Evolutionary conservation across 2,329 filamentous ascomycete species (phyloP), one percentile per base, ranked within the genome.

Genomic region (Pochonia chlamydosporia): DNA sequence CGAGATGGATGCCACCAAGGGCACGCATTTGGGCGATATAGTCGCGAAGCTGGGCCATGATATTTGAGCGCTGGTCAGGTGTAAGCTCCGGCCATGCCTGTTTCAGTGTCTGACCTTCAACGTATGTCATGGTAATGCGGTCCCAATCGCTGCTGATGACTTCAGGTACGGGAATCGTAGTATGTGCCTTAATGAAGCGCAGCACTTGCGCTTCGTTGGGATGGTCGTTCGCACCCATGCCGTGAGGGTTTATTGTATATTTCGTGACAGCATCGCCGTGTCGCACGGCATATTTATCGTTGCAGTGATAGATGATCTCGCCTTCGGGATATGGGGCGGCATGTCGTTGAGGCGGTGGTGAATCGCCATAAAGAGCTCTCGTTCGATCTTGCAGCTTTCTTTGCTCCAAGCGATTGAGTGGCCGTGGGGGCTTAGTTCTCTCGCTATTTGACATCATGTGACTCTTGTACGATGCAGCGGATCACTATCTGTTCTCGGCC

Each of bases 141-240:
- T 60, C 57, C 54, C 49, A 62, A 2, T 55, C 56, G 18, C 56
- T 58, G 33, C 54, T 53, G 5, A 60, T 46, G n/a, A 63, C 53
- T 7, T 55, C 41, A 0, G 59, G 60, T 0, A 62, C 58, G 0
- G 59, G 57, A 0, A 63, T 62, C 0, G 53, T 54, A 0, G 59
- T 62, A 3, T 60, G 6, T n/a, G 24, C 50, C 4, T 52, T 51
- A 20, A 58, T 41, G 28, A 59, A 58, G 1, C 42, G 31, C 14
- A 60, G 37, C 2, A 46, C 58, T 0, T 18, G 2, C 0, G 52
- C 55, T 25, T 59, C 57, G 24, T 53, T 59, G 0, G 57, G 56
- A 1, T 50, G n/a, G 21, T 52, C 50, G 1, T 44, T 44, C 0
- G 5, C 31, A 11, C 52, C 55, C 46, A 59, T 41, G 2, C 57